Percentiles rank a stretch among this genome's conserved stretches.
These are phyloP conservation scores for Cyclotella baltica DNA, from an alignment of 108 stramenopile genomes.

Conservation along the genomic window DNA sequence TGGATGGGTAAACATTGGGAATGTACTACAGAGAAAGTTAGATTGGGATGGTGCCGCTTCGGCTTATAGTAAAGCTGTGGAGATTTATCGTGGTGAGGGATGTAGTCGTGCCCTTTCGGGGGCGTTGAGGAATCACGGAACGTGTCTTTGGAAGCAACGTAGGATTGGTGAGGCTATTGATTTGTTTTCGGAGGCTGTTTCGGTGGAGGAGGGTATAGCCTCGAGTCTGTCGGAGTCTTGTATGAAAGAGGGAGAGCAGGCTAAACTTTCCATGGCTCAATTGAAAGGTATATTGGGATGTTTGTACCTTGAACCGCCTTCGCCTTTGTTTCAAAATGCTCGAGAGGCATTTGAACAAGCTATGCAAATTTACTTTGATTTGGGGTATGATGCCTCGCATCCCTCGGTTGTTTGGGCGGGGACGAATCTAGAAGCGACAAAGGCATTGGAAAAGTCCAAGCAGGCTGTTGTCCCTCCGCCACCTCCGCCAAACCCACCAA, in stretches of 20 bases:
- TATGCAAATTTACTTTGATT: constrained; percentile 28
- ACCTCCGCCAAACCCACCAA: constrained; percentile 10
- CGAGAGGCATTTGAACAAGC: constrained; percentile 26
- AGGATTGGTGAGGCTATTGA: constrained; percentile 29
- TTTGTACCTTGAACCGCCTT: constrained; percentile 32
- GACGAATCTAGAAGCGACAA: constrained; percentile 20
- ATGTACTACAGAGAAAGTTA: constrained; percentile 19
- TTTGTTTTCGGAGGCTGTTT: constrained; percentile 23
- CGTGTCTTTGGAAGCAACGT: constrained; percentile 35
- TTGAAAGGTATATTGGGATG: constrained; percentile 34
- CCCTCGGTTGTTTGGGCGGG: constrained; percentile 38
- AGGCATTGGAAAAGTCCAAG: constrained; percentile 5
- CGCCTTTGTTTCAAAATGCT: constrained; percentile 18
- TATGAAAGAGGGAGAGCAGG: not conserved
- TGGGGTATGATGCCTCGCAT: constrained; percentile 30
- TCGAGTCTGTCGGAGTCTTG: not conserved
- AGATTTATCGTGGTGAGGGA: constrained; percentile 13
- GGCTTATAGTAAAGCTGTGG: constrained; percentile 10
- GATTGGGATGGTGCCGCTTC: constrained; percentile 22
- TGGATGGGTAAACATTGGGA: constrained; percentile 37
- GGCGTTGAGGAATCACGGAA: constrained; percentile 32
- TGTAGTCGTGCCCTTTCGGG: constrained; percentile 26
- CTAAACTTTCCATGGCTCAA: constrained; percentile 39
- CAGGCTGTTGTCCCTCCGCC: constrained; percentile 13
- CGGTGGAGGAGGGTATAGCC: constrained; percentile 14